These are phyloP conservation scores for Gloeophyllum trabeum DNA, from an alignment of 768 basidiomycete genomes.

Conservation along the genomic window DNA sequence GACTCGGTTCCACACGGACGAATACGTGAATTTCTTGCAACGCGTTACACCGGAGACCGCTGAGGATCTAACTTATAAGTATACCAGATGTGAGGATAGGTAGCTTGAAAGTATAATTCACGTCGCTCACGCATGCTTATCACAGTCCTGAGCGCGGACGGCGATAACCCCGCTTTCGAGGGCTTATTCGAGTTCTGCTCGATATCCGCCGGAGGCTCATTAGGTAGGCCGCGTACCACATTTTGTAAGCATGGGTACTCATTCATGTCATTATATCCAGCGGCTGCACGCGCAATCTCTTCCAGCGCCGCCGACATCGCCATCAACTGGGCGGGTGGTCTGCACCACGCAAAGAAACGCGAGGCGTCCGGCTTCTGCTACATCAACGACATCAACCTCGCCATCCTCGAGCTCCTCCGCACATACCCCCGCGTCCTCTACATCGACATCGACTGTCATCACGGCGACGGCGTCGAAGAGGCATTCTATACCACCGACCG, in stretches of 20 bases:
- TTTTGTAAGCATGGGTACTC: not conserved
- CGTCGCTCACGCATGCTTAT: too few relatives aligned
- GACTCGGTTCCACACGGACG: constrained; percentile 96
- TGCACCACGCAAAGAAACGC: constrained; percentile 98
- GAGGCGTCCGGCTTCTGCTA: constrained; percentile 99
- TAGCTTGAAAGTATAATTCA: not conserved
- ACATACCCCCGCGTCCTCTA: constrained; percentile 82
- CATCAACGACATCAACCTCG: constrained; percentile 95
- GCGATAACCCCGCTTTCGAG: constrained; percentile 95
- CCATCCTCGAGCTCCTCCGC: constrained; percentile 87
- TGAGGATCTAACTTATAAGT: constrained; percentile 75
- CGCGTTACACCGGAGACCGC: constrained; percentile 87
- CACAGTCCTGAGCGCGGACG: constrained; percentile 56
- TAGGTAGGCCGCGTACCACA: constrained; percentile 40
- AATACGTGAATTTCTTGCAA: constrained; percentile 88
- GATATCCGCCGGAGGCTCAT: constrained; percentile 91
- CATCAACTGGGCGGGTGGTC: constrained; percentile 96
- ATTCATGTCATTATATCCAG: constrained; percentile 13
- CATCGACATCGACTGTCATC: constrained; percentile 97
- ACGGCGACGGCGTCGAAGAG: constrained; percentile 98
- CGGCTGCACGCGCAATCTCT: constrained; percentile 70
- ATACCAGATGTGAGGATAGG: constrained; percentile 62
- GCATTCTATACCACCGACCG: constrained; percentile 97
- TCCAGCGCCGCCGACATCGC: constrained; percentile 72
- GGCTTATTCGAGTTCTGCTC: constrained; percentile 96